phyloP scores from a whole-genome alignment of 2,329 filamentous ascomycete genomes.

The Cytospora paraplurivora region DNA sequence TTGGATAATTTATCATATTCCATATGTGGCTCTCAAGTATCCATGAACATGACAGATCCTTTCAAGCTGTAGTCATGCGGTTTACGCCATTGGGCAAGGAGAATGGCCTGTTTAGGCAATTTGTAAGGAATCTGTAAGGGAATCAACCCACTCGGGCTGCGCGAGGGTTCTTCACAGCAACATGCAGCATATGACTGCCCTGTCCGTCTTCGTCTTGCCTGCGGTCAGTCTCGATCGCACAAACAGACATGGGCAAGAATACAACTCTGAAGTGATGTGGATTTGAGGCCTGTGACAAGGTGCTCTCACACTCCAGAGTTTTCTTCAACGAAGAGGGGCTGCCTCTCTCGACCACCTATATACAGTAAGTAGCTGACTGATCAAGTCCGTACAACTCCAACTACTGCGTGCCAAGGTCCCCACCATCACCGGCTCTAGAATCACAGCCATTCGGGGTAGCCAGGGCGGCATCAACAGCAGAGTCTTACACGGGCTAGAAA shows the following conservation, averaged over 20 bases:
- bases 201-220: no score
- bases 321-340: background rate
- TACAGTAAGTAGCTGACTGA: background rate
- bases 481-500: background rate
- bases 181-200: no score
- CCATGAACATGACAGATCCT: background rate
- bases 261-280: background rate
- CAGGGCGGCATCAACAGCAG: background rate
- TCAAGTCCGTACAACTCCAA: background rate
- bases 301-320: conserved; percentile 6
- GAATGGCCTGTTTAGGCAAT: no score
- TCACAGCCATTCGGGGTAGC: conserved; percentile 3
- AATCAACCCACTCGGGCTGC: no score
- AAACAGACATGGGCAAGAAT: background rate
- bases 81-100: no score
- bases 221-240: background rate
- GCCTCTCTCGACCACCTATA: background rate
- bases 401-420: conserved; percentile 12
- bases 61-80: background rate
- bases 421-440: background rate
- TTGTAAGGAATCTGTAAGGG: no score
- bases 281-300: conserved; percentile 16
- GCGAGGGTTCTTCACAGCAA: no score
- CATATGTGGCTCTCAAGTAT: no score
- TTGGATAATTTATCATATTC: no score